These are phyloP conservation scores for Coniochaeta sp. DNA, from an alignment of 2,329 filamentous ascomycete species.

Conservation along the genomic window DNA sequence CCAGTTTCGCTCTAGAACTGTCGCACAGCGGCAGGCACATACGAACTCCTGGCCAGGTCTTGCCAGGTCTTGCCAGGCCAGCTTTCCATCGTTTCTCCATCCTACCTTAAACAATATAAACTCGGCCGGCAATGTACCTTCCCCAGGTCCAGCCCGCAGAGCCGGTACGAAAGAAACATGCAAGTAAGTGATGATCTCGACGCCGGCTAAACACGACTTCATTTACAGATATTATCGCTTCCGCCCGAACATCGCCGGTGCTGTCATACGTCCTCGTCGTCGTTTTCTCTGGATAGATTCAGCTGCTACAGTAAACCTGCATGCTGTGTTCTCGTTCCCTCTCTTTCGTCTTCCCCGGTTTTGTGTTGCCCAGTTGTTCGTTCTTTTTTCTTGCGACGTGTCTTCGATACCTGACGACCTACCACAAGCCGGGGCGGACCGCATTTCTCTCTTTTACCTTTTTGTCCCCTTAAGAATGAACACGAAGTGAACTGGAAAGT, in stretches of 20 bases:
- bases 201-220: slow-evolving; percentile 16
- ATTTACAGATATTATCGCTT: slow-evolving; percentile 16
- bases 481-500: too few relatives aligned
- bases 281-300: slow-evolving; percentile 3
- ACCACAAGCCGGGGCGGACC: neutral
- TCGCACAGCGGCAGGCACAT: neutral
- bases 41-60: neutral
- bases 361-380: neutral
- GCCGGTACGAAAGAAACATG: too few relatives aligned
- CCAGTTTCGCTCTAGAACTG: neutral
- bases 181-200: slow-evolving; percentile 1
- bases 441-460: too few relatives aligned
- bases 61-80: too few relatives aligned
- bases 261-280: neutral
- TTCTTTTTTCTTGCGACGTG: neutral
- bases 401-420: too few relatives aligned
- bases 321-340: neutral
- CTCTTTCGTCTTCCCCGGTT: slow-evolving; percentile 12
- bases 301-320: slow-evolving; percentile 5
- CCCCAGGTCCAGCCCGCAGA: neutral
- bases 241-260: neutral
- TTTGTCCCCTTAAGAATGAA: too few relatives aligned
- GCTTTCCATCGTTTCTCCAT: neutral
- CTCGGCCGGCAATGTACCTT: neutral
- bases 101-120: too few relatives aligned